Evolutionary conservation across 192 early-diverging fungal genomes (phyloP).

Genomic region (Coemansia sp.): DNA sequence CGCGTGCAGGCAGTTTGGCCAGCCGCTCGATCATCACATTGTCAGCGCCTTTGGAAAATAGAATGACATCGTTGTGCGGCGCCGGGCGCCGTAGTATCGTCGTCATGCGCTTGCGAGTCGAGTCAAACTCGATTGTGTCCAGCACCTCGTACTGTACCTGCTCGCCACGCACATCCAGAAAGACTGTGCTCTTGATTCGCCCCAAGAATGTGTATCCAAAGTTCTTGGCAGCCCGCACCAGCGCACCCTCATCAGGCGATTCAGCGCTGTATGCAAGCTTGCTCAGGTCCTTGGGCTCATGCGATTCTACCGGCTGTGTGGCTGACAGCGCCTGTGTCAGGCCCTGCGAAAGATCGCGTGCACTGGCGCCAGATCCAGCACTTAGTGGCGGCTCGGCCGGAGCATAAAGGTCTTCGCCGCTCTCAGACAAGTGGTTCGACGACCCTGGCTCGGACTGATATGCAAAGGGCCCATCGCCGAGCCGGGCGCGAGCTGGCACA

Average conservation of each 20-base stretch:
- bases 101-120: constrained; percentile 94
- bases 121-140: constrained; percentile 92
- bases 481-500: constrained; percentile 10
- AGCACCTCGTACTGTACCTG: constrained; percentile 72
- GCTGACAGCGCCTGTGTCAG: constrained; percentile 7
- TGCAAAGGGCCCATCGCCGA: background rate
- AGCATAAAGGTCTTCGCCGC: background rate
- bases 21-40: constrained; percentile 87
- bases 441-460: constrained; percentile 16
- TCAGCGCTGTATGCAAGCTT: constrained; percentile 56
- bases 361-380: background rate
- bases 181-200: constrained; percentile 57
- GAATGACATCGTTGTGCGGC: constrained; percentile 73
- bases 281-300: constrained; percentile 21
- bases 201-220: constrained; percentile 75
- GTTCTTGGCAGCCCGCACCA: constrained; percentile 77
- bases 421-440: background rate
- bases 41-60: constrained; percentile 95
- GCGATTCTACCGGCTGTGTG: constrained; percentile 13
- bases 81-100: constrained; percentile 75
- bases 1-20: constrained; percentile 23
- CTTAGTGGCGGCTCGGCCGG: background rate
- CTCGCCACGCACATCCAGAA: constrained; percentile 70
- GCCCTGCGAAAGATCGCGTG: constrained; percentile 9
- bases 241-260: constrained; percentile 81